Percentiles rank a stretch among this genome's conserved stretches.
Conservation (phyloP, 2,329 filamentous ascomycete species). For the Thelonectria rubi region DNA sequence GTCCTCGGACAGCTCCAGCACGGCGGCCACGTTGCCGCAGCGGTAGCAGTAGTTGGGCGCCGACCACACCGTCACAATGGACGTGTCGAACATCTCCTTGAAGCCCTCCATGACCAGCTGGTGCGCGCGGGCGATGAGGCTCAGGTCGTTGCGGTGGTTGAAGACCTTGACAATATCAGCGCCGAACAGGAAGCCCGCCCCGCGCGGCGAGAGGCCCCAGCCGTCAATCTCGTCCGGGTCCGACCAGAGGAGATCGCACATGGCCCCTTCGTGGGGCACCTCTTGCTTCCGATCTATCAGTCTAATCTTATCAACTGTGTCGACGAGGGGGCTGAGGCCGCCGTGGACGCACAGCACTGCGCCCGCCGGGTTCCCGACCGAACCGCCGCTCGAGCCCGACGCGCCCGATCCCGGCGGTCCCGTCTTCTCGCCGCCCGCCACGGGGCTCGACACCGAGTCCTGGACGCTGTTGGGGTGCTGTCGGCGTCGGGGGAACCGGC, state of each 20-base stretch:
- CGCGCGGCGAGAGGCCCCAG: slow-evolving; percentile 93
- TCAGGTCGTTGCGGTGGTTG: slow-evolving; percentile 93
- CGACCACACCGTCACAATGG: slow-evolving; percentile 98
- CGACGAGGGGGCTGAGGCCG: slow-evolving; percentile 88
- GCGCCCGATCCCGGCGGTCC: slow-evolving; percentile 85
- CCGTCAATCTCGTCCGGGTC: slow-evolving; percentile 98
- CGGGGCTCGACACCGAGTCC: slow-evolving; percentile 42
- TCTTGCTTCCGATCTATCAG: slow-evolving; percentile 97
- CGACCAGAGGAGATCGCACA: slow-evolving; percentile 98
- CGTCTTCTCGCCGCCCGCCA: slow-evolving; percentile 50
- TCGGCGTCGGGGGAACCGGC: slow-evolving; percentile 69
- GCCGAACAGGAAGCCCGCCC: slow-evolving; percentile 94
- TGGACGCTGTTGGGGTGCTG: slow-evolving; percentile 36
- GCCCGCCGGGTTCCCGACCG: slow-evolving; percentile 74
- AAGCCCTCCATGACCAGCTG: slow-evolving; percentile 99
- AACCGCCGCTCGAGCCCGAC: slow-evolving; percentile 71
- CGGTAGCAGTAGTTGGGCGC: slow-evolving; percentile 97
- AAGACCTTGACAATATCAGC: slow-evolving; percentile 95
- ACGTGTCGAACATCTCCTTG: slow-evolving; percentile 98
- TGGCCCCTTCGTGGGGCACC: slow-evolving; percentile 96
- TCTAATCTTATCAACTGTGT: slow-evolving; percentile 94
- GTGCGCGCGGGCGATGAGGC: slow-evolving; percentile 90
- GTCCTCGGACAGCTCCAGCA: slow-evolving; percentile 92
- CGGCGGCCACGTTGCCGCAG: slow-evolving; percentile 94
- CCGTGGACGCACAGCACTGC: slow-evolving; percentile 96